Evolutionary conservation across 106 monocot genomes (phyloP), one percentile per base, ranked within the genome.

Genomic region (Chionographis japonica): DNA sequence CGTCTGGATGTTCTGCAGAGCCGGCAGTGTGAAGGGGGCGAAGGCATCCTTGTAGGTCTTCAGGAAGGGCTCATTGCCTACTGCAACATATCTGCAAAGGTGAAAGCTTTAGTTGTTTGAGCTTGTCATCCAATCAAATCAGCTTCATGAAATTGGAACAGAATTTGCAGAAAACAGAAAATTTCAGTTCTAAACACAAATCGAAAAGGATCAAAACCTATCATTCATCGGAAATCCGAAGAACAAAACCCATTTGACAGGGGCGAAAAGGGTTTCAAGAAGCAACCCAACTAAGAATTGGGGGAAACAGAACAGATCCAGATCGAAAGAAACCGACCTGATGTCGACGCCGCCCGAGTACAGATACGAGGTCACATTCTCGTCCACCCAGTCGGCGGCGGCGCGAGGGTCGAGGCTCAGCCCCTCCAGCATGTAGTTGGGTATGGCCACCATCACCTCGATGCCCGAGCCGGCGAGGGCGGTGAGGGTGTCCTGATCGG

Each of bases 11-110:
- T 82, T 86, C 61, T 57, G 42, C 60, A 86, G 73, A 1, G 82
- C 86, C 13, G 82, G 82, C 57, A 86, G 75, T 10, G 82, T 82
- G 15, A 37, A 14, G 8, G 68, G n/a, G 11, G 78, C 60, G 68
- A 75, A 86, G 27, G 67, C 52, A 13, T 58, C 80, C 11, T 75
- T 62, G 64, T 86, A 81, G 10, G 78, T 65, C 42, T 72, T 50
- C 4, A 82, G 68, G 65, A 86, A 86, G 17, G 86, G 86, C 60
- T 86, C 82, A 12, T 86, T 86, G 14, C 82, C 86, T 4, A 86
- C 86, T 18, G 82, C 86, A 14, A 86, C 78, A 53, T 75, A 86
- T 63, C 78, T 86, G 78, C 39, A 74, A 74, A 17, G 35, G 2
- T 36, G 10, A 35, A 15, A 27, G 27, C 27, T 27, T 27, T 27